Percentiles rank a stretch among this genome's conserved stretches.
phyloP scores from a whole-genome alignment of 2,329 filamentous ascomycete species.

The Calonectria naviculata region DNA sequence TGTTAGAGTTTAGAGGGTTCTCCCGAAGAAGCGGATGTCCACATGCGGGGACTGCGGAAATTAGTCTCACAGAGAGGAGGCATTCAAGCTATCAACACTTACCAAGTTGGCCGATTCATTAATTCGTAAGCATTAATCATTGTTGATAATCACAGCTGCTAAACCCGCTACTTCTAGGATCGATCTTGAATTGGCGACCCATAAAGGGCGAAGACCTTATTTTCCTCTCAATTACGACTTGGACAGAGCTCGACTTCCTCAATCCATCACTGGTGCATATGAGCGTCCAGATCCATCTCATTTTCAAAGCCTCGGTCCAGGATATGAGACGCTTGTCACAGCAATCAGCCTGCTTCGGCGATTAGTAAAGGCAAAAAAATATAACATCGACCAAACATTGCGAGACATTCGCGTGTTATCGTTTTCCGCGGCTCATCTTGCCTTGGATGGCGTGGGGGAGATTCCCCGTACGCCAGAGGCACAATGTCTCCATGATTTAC shows the following conservation, averaged over 20 bases:
- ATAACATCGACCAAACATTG: slow-evolving; percentile 5
- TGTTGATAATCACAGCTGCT: neutral
- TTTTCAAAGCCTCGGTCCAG: neutral
- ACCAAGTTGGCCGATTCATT: slow-evolving; percentile 11
- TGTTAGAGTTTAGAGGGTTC: neutral
- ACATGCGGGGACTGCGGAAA: neutral
- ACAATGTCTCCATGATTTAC: neutral
- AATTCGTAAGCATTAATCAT: neutral
- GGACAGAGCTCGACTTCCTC: neutral
- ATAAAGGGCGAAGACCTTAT: neutral
- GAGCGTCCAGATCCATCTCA: neutral
- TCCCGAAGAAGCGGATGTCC: neutral
- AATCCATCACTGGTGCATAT: neutral
- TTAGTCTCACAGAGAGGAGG: neutral
- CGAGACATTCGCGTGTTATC: slow-evolving; percentile 3
- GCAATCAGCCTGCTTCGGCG: neutral
- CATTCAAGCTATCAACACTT: neutral
- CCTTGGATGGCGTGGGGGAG: neutral
- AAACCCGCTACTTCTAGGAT: neutral
- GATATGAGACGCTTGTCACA: neutral
- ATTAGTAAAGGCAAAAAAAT: neutral
- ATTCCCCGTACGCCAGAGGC: neutral
- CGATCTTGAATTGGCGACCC: slow-evolving; percentile 6
- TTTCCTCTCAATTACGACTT: slow-evolving; percentile 4
- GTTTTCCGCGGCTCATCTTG: neutral